Base-by-base conservation (phyloP, 768 basidiomycete genomes). In the Leccinum boreale region DNA sequence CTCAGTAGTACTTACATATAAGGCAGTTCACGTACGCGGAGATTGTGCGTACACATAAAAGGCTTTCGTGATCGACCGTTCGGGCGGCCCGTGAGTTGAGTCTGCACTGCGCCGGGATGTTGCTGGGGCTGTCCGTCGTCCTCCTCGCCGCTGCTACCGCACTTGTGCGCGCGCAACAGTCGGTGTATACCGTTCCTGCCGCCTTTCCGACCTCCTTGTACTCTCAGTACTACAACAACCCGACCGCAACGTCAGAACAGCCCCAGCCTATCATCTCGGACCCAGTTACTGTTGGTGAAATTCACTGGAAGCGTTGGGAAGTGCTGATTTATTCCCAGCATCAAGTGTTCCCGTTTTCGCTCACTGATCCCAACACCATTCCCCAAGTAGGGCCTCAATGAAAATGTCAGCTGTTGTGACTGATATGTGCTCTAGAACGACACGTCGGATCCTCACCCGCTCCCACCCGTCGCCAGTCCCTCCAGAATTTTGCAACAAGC, bases 231-330 rank as follows among this genome's bases (percentile, higher is more conserved):
- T 89, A 85, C 73, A 90, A 89, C 69, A 73, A 80, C 61, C 87
- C 89, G 31, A 90, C 87, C 1, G 85, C 82, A 31, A 90, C 89
- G 2, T 80, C 81, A 12, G 82, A 78, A 1, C 89, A 91, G 67
- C 84, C 84, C 4, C 89, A 91, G 71, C 89, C 89, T n/a, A 78
- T 89, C 58, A 80, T 91, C 36, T 82, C 87, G 14, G 89, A 91
- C 67, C 85, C 87, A 9, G 81, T 89, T 31, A 79, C 80, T 26
- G 89, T 88, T 52, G 51, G 72, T 55, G 5, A 7, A 35, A 6
- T 52, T 9, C 50, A 9, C 19, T n/a, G 35, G 12, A 33, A 17
- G 52, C 56, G 59, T 65, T 10, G 19, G 44, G 0, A 12, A 6
- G 6, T 23, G 21, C 26, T 58, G 19, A 63, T 39, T 21, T n/a